Evolutionary conservation across 176 grass and related monocot genomes (phyloP), one percentile per base, ranked within the genome.

Genomic region (Avena insularis): DNA sequence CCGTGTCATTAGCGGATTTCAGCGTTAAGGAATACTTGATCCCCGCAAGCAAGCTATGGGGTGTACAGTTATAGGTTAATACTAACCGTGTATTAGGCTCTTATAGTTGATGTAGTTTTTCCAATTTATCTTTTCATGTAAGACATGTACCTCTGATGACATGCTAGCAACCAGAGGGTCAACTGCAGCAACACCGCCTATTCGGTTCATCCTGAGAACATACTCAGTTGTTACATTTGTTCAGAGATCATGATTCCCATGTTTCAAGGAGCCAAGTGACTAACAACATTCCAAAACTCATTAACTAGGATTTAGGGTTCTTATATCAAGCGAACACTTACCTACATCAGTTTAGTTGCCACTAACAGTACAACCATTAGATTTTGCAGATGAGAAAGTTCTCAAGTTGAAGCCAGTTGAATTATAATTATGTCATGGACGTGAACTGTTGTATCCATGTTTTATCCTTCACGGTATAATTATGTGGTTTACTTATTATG

Each of bases 171-270:
- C 86, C 40, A 94, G 88, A 73, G 96, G 93, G 25, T 79, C 79
- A n/a, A 94, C 84, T n/a, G 91, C 93, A 15, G 93, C 88, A 68
- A 93, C 96, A 83, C 90, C 96, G 3, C 96, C 96, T 61, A 98
- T 82, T 85, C 96, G 83, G 81, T 93, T 98, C 93, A 95, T 95
- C 81, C 96, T 98, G 58, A 98, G 87, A 86, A 98, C 93, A 93
- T 98, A 87, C 82, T 71, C 45, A 12, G 17, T 29, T 47, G 7
- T 46, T 27, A 20, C n/a, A 87, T 64, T 33, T 16, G 10, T 53
- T 53, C 60, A 63, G 29, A 3, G 53, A 58, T 36, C 27, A 82
- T 59, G 85, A 69, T 20, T 6, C 25, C 10, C 51, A 73, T 82
- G 31, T 82, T 59, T 78, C n/a, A 14, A 66, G 33, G 60, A 58